Base-by-base conservation (phyloP, 495 filamentous ascomycete species). In the Penicillium cinerascens region DNA sequence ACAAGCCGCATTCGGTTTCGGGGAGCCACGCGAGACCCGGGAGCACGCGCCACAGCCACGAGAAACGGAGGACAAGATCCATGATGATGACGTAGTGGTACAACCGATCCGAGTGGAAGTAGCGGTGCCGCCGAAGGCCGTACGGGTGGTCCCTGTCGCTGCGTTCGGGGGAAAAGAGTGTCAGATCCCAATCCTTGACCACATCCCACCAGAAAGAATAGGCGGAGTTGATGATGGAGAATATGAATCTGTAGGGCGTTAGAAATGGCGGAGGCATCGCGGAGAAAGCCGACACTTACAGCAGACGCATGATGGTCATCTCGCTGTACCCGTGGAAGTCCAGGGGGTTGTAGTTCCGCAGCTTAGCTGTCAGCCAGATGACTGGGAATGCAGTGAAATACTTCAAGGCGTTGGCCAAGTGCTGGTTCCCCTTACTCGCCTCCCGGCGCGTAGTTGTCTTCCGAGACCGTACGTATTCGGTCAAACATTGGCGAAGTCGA, bases 141-240 rank as follows among this genome's bases (percentile, higher is more conserved):
- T 79, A 95, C 1, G 90, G 83, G 56, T 92, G 76, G 8, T 86
- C 81, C 6, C 74, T 77, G 26, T 79, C 73, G 29, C 74, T 72
- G 20, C 75, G 66, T 4, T 69, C 57, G 0, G 70, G 49, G 8
- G 81, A 71, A 59, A 97, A 88, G n/a, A 97, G 78, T 0, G 84
- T 87, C 37, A 98, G 76, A 59, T 97, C 93, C 93, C 93, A 98
- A 75, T 98, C 93, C 73, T 89, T 91, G 40, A 89, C 82, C 18
- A 97, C 84, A 65, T 98, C 93, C 93, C 93, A 98, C 77, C 92
- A 98, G 78, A 97, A 97, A 29, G 88, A 91, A 71, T 96, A 98
- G 50, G 85, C 73, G 10, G 87, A 89, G 62, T 97, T 98, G 44
- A 93, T 55, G 27, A 87, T 76, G 22, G 87, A 87, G 41, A 83